Percentiles rank a stretch among this genome's conserved stretches.
Conservation (phyloP, 2,329 filamentous ascomycete genomes). For the Endoconidiophora laricicola region DNA sequence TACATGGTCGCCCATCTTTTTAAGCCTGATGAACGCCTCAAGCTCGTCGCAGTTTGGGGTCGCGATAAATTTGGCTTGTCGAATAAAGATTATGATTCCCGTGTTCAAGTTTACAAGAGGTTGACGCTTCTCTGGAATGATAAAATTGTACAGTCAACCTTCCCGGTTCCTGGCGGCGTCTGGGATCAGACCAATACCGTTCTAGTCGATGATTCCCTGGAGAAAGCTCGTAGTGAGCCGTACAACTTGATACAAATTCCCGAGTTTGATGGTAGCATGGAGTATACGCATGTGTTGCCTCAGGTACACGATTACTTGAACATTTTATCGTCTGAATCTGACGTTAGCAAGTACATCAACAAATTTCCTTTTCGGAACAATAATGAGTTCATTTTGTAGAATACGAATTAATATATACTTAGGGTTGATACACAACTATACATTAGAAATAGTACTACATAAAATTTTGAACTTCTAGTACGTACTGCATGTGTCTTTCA, state of each 20-base stretch:
- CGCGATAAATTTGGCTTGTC: slow-evolving; percentile 60
- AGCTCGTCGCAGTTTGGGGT: slow-evolving; percentile 57
- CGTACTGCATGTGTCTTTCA: no score
- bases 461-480: no score
- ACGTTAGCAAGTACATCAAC: slow-evolving; percentile 47
- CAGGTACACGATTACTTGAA: slow-evolving; percentile 48
- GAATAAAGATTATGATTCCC: slow-evolving; percentile 42
- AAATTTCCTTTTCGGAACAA: slow-evolving; percentile 30
- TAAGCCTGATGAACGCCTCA: slow-evolving; percentile 29
- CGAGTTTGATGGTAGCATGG: slow-evolving; percentile 44
- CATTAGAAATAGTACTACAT: no score
- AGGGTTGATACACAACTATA: no score
- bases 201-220: slow-evolving; percentile 66
- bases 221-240: slow-evolving; percentile 73
- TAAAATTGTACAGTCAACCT: slow-evolving; percentile 24
- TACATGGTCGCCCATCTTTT: slow-evolving; percentile 53
- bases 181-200: slow-evolving; percentile 83
- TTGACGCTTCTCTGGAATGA: slow-evolving; percentile 56
- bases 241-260: slow-evolving; percentile 68
- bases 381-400: slow-evolving; percentile 9
- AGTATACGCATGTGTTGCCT: slow-evolving; percentile 31
- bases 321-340: slow-evolving; percentile 31
- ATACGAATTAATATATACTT: no score
- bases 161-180: slow-evolving; percentile 25
- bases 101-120: slow-evolving; percentile 82